Evolutionary conservation across 495 filamentous ascomycete genomes (phyloP), one percentile per base, ranked within the genome.

Genomic region (Cudoniella acicularis): DNA sequence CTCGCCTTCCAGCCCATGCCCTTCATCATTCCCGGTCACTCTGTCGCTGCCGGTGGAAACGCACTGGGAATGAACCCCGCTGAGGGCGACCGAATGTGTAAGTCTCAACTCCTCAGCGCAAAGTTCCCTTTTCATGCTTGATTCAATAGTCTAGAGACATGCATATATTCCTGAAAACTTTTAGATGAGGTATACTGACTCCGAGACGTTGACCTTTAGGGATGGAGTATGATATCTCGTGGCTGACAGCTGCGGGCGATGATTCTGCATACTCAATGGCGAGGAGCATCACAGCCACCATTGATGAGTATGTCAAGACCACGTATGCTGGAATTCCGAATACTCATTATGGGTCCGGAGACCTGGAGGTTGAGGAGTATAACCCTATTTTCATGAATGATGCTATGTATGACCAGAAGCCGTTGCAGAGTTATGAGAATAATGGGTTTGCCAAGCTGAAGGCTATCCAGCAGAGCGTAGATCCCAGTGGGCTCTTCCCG

Each of bases 401-500:
- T 52, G 65, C 58, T 6, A 47, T 53, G 53, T 49, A 63, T 56
- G 61, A 61, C 30, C 62, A 65, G 45, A 54, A 27, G 13, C 54
- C 56, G 3, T 52, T 40, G n/a, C 48, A 54, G 36, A 63, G 10
- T 11, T 63, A 54, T 54, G 43, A 41, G 36, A 18, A 49, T 18
- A 23, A 49, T 36, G 24, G 40, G 13, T 63, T 59, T 43, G 43
- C n/a, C 1, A 46, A 24, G n/a, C 46, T 57, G 18, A 63, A 59
- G 22, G 49, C 50, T 9, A 50, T 63, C 18, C 60, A 63, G 56
- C 43, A 30, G 50, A 49, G 42, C 16, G 48, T 54, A 11, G 84
- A 86, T 67, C 83, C 83, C 0, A 67, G 78, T 9, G 73, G 75
- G 0, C 78, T 87, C 65, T 85, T 81, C 70, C 77, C 79, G 67